Evolutionary conservation across 306 rosid genomes (phyloP).

Genomic region (Sindora glabra): DNA sequence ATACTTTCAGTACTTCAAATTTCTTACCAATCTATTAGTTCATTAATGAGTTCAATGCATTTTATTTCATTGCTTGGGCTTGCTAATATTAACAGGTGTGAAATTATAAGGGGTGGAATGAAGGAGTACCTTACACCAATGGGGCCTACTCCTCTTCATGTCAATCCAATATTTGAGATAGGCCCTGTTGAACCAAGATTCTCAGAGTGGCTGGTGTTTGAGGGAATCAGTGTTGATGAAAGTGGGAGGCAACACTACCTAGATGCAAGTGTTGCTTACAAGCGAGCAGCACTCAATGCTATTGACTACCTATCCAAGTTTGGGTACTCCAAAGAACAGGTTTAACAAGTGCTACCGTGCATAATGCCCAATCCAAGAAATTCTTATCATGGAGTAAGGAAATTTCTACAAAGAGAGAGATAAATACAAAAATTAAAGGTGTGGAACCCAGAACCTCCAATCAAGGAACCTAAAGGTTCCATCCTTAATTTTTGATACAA

Average conservation of each 20-base stretch:
- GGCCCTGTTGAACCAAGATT: conserved; percentile 90
- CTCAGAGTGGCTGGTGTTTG: conserved; percentile 87
- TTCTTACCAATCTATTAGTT: neutral
- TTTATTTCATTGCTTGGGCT: too few relatives aligned
- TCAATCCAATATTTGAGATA: conserved; percentile 82
- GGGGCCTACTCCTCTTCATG: conserved; percentile 90
- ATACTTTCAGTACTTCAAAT: neutral
- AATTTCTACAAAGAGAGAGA: too few relatives aligned
- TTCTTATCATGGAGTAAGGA: too few relatives aligned
- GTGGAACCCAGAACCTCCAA: too few relatives aligned
- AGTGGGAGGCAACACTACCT: conserved; percentile 75
- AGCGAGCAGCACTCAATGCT: conserved; percentile 69
- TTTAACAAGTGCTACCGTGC: neutral
- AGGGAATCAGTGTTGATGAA: conserved; percentile 81
- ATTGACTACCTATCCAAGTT: conserved; percentile 73
- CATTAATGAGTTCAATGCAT: neutral
- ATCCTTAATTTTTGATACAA: too few relatives aligned
- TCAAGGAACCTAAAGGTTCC: too few relatives aligned
- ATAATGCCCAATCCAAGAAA: too few relatives aligned
- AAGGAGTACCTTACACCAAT: conserved; percentile 94
- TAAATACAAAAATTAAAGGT: too few relatives aligned
- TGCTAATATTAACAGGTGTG: conserved; percentile 52
- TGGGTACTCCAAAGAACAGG: conserved; percentile 86
- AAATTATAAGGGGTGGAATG: conserved; percentile 86
- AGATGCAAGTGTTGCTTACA: conserved; percentile 79